Evolutionary conservation across 805 yeast species (phyloP), one percentile per base, ranked within the genome.

Genomic region (Vanderwaltozyma yarrowii): DNA sequence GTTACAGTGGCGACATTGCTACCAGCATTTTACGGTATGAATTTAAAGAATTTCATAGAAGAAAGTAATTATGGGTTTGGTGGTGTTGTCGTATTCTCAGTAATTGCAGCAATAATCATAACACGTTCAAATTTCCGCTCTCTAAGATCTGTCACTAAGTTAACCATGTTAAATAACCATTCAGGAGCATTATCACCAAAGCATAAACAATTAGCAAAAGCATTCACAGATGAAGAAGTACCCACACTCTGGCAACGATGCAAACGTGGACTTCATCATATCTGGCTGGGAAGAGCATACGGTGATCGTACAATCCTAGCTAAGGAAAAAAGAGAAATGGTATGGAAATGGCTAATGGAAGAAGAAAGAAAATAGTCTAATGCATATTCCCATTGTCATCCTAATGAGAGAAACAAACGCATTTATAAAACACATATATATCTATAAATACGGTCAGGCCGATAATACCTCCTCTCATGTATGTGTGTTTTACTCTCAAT

Each of bases 1-100:
- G 73, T 84, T 52, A 82, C 95, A 0, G 80, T 84, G 17, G 95
- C 94, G 1, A 80, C 95, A 1, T 63, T 84, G 16, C 50, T 85
- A 1, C 95, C 96, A 2, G 94, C 94, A 7, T 78, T 87, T 49
- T 88, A 84, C 52, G 95, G 95, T 25, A 83, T 83, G 94, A 83
- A 83, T 52, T 62, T 83, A 50, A 79, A 79, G 45, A 83, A 83
- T 50, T 82, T 77, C 51, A 74, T 82, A 5, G 94, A 83, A 55
- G 84, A 80, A 4, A 73, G 82, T 1, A 51, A 64, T 26, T 52
- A 61, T 30, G 92, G 92, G 0, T 83, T 83, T 58, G 75, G 70
- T 0, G 62, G 67, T 2, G 78, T 81, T 5, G 66, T 80, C 2
- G 54, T 57, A 0, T 39, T 73, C 4, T 77, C 86, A 10, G 46